Base-by-base conservation (phyloP, 345 rosid genomes). In the Passiflora organensis region DNA sequence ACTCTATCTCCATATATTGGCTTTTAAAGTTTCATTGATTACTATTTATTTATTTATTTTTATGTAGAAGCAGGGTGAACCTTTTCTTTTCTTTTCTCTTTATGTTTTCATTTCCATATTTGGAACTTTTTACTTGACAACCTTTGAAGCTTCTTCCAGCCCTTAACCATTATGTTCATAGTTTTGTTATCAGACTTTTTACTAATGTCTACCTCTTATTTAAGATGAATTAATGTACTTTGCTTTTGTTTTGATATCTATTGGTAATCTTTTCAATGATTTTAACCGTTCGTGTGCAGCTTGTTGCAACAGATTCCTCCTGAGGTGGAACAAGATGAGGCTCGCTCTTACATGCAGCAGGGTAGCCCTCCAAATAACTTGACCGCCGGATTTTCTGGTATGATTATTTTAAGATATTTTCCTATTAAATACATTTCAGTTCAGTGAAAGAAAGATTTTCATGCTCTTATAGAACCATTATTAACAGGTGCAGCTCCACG, bases 311-410 rank as follows among this genome's bases (percentile, higher is more conserved):
- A 55, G 66, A 59, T 53, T 46, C 41, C 68, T 56, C 32, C 52
- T 13, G 70, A 66, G 49, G 54, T 60, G 49, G 80, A 72, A 46
- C 73, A 56, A 43, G 77, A 63, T 60, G 75, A 67, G n/a, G 37
- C 34, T 42, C 60, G 60, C 59, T 44, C 34, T 43, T 72, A 14
- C 55, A 23, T 61, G 63, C 71, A 61, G 56, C 71, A 48, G 67
- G 67, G 21, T 52, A 68, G 76, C 62, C 74, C 72, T 43, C 49
- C 74, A 57, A 68, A 32, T 58, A 66, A 76, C 55, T 55, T 67
- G 42, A 59, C 53, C 32, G 43, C 42, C 25, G 76, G 71, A 28
- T 41, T 66, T 60, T 60, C 77, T 47, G 81, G 86, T 83, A 75
- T 45, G 60, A 41, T 54, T 44, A 21, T 64, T 63, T 15, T 8